phyloP scores from a whole-genome alignment of 345 rosid genomes.

The Murraya koenigii region DNA sequence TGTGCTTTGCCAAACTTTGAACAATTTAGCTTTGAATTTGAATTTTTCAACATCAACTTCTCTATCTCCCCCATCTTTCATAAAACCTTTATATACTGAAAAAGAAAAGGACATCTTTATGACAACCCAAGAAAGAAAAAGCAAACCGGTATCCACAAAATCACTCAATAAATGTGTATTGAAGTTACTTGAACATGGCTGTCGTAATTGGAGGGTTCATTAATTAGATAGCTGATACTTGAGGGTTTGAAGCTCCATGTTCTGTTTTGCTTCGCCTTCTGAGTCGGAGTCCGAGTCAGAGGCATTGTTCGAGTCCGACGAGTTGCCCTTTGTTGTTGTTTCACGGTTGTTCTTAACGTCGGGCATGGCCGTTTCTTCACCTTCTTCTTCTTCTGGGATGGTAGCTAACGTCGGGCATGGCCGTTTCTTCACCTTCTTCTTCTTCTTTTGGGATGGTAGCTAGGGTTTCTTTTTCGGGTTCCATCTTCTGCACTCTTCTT shows the following conservation, averaged over 20 bases:
- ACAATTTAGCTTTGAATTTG: too few species aligned
- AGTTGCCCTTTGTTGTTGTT: conserved; percentile 3
- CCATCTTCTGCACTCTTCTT: not conserved
- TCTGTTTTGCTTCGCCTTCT: conserved; percentile 57
- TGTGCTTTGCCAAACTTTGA: too few species aligned
- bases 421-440: too few species aligned
- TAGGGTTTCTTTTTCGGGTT: not conserved
- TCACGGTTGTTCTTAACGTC: conserved; percentile 18
- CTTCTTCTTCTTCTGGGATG: not conserved
- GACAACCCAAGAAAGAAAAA: not conserved
- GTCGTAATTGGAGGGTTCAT: conserved; percentile 76
- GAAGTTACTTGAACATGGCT: conserved; percentile 32
- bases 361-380: conserved; percentile 17
- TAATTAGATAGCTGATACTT: conserved; percentile 57
- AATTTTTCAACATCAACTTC: too few species aligned
- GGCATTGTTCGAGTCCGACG: conserved; percentile 31
- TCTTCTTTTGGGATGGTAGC: not conserved
- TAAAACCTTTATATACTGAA: conserved; percentile 65
- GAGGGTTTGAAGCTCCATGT: conserved; percentile 49
- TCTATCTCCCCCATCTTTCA: conserved; percentile 82
- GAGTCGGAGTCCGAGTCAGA: conserved; percentile 67
- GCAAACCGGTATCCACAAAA: not conserved
- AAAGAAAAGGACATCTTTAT: not conserved
- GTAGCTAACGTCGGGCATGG: too few species aligned
- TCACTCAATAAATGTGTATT: not conserved